Percentiles rank a stretch among this genome's conserved stretches.
Conservation (phyloP, 2,329 filamentous ascomycete species). For the Ophiosphaerella korrae region DNA sequence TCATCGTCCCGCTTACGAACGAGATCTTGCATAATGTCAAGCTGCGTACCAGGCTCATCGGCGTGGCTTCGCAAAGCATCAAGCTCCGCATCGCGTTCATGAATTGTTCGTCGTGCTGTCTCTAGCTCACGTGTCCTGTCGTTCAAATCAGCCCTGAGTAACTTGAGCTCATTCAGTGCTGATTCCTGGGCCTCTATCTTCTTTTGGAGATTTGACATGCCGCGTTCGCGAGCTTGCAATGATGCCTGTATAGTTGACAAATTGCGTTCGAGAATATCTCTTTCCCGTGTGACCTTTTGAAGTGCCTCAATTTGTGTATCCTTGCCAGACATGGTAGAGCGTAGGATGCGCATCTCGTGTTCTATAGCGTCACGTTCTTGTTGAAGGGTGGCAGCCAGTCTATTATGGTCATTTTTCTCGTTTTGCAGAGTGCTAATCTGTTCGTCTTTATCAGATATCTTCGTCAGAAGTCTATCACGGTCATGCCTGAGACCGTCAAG, state of each 20-base stretch:
- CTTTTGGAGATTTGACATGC: slow-evolving; percentile 36
- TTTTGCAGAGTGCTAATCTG: slow-evolving; percentile 38
- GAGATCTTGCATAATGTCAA: slow-evolving; percentile 50
- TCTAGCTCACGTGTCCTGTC: slow-evolving; percentile 44
- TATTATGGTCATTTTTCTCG: slow-evolving; percentile 36
- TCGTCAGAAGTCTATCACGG: slow-evolving; percentile 31
- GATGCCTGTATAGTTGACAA: slow-evolving; percentile 35
- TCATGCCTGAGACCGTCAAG: slow-evolving; percentile 39
- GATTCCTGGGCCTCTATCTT: slow-evolving; percentile 38
- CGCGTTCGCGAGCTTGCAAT: slow-evolving; percentile 41
- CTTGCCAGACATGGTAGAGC: slow-evolving; percentile 35
- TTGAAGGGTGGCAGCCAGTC: slow-evolving; percentile 34
- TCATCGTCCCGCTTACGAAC: slow-evolving; percentile 54
- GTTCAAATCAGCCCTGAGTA: slow-evolving; percentile 32
- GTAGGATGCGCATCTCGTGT: slow-evolving; percentile 29
- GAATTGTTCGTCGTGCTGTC: slow-evolving; percentile 40
- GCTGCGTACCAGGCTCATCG: slow-evolving; percentile 46
- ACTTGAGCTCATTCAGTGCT: slow-evolving; percentile 37
- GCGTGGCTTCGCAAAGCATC: slow-evolving; percentile 42
- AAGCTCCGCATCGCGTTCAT: slow-evolving; percentile 45
- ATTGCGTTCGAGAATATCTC: slow-evolving; percentile 37
- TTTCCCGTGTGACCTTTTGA: slow-evolving; percentile 41
- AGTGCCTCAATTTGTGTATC: slow-evolving; percentile 44
- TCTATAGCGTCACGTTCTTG: slow-evolving; percentile 31
- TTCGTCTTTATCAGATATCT: slow-evolving; percentile 35